Evolutionary conservation across 202 grass and related monocot species (phyloP).

Genomic region (Cymbopogon flexuosus): DNA sequence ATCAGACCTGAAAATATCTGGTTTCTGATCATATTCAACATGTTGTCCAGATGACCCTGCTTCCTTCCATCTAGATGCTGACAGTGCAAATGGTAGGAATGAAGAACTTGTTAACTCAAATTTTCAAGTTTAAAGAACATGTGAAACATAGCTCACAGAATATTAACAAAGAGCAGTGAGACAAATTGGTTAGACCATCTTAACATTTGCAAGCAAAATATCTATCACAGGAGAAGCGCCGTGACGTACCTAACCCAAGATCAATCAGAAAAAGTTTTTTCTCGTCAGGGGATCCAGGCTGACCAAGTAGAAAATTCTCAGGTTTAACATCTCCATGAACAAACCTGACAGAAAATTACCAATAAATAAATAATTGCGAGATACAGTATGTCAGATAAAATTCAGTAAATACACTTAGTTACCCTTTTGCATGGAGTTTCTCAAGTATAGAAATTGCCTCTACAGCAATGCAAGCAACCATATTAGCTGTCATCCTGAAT

Average conservation of each 20-base stretch:
- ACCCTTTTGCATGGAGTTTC: constrained; percentile 84
- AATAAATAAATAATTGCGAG: constrained; percentile 10
- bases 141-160: not conserved
- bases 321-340: constrained; percentile 99
- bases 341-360: constrained; percentile 54
- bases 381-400: constrained; percentile 15
- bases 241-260: constrained; percentile 83
- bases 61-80: constrained; percentile 95
- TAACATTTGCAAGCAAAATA: constrained; percentile 15
- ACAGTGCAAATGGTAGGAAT: constrained; percentile 26
- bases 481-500: constrained; percentile 78
- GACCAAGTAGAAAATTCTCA: constrained; percentile 96
- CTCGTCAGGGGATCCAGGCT: constrained; percentile 84
- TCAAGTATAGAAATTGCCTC: constrained; percentile 96
- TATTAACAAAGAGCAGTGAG: not conserved
- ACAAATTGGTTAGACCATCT: constrained; percentile 2
- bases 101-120: constrained; percentile 9
- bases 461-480: constrained; percentile 93
- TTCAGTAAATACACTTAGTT: constrained; percentile 8
- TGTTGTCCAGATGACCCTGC: constrained; percentile 58
- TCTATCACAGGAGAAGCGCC: constrained; percentile 6
- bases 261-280: constrained; percentile 94
- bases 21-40: constrained; percentile 95
- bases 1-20: constrained; percentile 89
- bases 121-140: constrained; percentile 9